Evolutionary conservation across 805 yeast species (phyloP).

Genomic region (Yarrowia bubula): DNA sequence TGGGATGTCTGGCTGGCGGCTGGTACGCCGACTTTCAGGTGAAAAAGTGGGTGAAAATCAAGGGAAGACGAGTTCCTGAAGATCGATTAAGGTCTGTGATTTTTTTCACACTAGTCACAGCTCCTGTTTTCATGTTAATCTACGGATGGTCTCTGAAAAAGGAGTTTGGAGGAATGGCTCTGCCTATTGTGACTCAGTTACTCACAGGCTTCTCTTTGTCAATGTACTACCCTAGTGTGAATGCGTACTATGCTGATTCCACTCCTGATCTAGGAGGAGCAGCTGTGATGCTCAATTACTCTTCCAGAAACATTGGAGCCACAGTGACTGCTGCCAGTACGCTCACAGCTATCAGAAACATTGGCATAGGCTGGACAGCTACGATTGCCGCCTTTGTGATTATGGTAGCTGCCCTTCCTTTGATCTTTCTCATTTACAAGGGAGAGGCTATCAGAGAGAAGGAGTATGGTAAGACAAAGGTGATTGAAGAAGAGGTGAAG

Average conservation of each 20-base stretch:
- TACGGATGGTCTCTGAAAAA: slow-evolving; percentile 56
- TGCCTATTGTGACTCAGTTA: slow-evolving; percentile 52
- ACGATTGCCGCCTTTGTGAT: slow-evolving; percentile 49
- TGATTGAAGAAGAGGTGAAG: background rate
- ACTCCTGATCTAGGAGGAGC: slow-evolving; percentile 55
- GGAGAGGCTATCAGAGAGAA: background rate
- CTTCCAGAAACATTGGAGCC: slow-evolving; percentile 50
- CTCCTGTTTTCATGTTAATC: slow-evolving; percentile 47
- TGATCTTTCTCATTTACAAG: background rate
- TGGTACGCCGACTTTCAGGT: slow-evolving; percentile 51
- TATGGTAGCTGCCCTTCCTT: background rate
- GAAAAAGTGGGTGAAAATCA: slow-evolving; percentile 42
- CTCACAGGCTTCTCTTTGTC: slow-evolving; percentile 53
- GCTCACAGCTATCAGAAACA: slow-evolving; percentile 45
- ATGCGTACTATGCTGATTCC: slow-evolving; percentile 58
- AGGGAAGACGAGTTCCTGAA: slow-evolving; percentile 50
- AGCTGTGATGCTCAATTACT: slow-evolving; percentile 55
- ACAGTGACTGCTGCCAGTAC: slow-evolving; percentile 53
- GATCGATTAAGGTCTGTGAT: slow-evolving; percentile 48
- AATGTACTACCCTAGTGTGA: slow-evolving; percentile 50
- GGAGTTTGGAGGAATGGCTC: slow-evolving; percentile 53
- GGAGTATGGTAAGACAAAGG: background rate
- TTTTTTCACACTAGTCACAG: slow-evolving; percentile 44
- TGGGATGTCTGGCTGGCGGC: slow-evolving; percentile 56
- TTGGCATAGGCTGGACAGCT: slow-evolving; percentile 58